Evolutionary conservation across 1,139 yeast genomes (phyloP).

Genomic region (Debaryomycetaceae sp.): DNA sequence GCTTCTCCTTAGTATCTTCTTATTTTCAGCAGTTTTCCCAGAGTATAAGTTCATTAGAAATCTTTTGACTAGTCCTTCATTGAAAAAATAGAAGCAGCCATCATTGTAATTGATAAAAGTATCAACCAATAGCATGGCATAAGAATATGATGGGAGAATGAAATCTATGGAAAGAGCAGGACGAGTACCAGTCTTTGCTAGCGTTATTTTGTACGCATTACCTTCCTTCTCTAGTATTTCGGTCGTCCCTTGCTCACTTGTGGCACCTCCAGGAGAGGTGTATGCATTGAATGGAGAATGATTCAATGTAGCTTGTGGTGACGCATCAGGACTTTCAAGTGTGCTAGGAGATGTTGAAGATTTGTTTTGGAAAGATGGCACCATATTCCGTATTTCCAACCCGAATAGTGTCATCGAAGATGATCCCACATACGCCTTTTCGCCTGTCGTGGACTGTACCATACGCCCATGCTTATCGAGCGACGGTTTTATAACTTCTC

Average conservation of each 20-base stretch:
- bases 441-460: slow-evolving; percentile 72
- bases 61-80: slow-evolving; percentile 71
- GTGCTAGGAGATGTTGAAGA: slow-evolving; percentile 10
- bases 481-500: slow-evolving; percentile 61
- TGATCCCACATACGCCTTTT: slow-evolving; percentile 71
- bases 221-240: slow-evolving; percentile 66
- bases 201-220: slow-evolving; percentile 65
- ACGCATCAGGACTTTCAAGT: background rate
- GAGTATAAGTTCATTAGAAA: slow-evolving; percentile 60
- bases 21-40: slow-evolving; percentile 41
- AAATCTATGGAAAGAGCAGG: slow-evolving; percentile 68
- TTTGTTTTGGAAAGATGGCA: slow-evolving; percentile 23
- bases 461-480: slow-evolving; percentile 67
- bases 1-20: slow-evolving; percentile 33
- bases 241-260: slow-evolving; percentile 18
- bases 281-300: background rate
- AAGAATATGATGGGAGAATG: slow-evolving; percentile 71
- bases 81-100: slow-evolving; percentile 83
- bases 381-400: slow-evolving; percentile 66
- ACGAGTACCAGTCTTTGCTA: slow-evolving; percentile 64
- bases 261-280: background rate
- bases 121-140: slow-evolving; percentile 71
- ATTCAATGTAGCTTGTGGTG: background rate
- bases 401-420: slow-evolving; percentile 82
- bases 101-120: slow-evolving; percentile 77